phyloP scores from a whole-genome alignment of 306 rosid species.

The Castanea sativa region DNA sequence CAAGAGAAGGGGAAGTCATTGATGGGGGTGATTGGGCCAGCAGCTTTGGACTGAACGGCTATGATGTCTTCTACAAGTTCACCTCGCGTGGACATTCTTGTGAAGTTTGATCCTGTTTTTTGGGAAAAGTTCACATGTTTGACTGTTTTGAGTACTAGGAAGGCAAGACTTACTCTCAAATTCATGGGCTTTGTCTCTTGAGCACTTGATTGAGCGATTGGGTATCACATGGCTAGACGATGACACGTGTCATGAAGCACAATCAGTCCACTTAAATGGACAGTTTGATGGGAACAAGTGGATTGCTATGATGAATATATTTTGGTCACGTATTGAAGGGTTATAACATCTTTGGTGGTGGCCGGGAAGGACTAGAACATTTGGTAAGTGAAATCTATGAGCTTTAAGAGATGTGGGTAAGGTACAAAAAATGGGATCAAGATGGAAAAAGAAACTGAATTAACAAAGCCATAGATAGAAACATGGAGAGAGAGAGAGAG shows the following conservation, averaged over 20 bases:
- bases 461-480: conserved; percentile 32
- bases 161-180: neutral
- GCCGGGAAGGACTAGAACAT: conserved; percentile 19
- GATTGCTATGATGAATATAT: conserved; percentile 38
- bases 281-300: conserved; percentile 37
- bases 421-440: neutral
- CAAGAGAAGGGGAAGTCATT: conserved; percentile 35
- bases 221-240: conserved; percentile 37
- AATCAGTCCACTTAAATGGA: conserved; percentile 46
- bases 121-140: conserved; percentile 24
- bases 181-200: conserved; percentile 28
- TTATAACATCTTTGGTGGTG: conserved; percentile 38
- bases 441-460: conserved; percentile 17
- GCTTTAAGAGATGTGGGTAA: neutral
- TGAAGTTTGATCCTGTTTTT: conserved; percentile 32
- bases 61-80: conserved; percentile 44
- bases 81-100: conserved; percentile 22
- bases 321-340: conserved; percentile 56
- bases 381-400: neutral
- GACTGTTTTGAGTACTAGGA: neutral
- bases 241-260: conserved; percentile 14
- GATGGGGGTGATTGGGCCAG: neutral
- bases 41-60: conserved; percentile 3
- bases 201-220: conserved; percentile 55
- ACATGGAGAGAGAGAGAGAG: too few relatives aligned